phyloP scores from a whole-genome alignment of 805 yeast species.

The Clavispora santaluciae region DNA sequence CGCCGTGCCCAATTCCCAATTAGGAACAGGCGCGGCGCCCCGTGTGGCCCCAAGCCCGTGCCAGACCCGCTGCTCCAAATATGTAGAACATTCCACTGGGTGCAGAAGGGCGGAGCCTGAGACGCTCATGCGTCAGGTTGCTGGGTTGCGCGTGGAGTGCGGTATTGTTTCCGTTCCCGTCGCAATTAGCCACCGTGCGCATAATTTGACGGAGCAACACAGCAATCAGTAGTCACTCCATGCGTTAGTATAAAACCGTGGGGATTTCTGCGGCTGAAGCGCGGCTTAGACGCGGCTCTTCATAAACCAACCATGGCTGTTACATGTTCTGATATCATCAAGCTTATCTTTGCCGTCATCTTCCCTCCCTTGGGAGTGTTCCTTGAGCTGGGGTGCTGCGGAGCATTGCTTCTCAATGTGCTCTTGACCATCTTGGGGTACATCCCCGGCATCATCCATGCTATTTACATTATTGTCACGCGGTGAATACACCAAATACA shows the following conservation, averaged over 20 bases:
- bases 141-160: not conserved
- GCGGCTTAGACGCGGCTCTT: no score
- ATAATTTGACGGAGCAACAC: not conserved
- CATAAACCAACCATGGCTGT: constrained; percentile 1
- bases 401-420: constrained; percentile 44
- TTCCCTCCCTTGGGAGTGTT: constrained; percentile 63
- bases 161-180: not conserved
- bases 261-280: not conserved
- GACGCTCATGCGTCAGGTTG: no score
- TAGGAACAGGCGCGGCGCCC: no score
- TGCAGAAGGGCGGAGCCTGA: no score
- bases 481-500: constrained; percentile 6
- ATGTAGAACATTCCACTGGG: no score
- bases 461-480: constrained; percentile 49
- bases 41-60: no score
- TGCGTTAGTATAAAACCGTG: not conserved
- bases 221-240: not conserved
- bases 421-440: constrained; percentile 68
- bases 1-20: no score
- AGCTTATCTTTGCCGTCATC: constrained; percentile 47
- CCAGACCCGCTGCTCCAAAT: no score
- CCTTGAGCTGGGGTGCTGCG: constrained; percentile 52
- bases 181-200: not conserved
- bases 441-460: constrained; percentile 70
- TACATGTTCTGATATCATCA: constrained; percentile 49